Conservation (phyloP, 2,329 filamentous ascomycete genomes). For the Cladosporium sp. region DNA sequence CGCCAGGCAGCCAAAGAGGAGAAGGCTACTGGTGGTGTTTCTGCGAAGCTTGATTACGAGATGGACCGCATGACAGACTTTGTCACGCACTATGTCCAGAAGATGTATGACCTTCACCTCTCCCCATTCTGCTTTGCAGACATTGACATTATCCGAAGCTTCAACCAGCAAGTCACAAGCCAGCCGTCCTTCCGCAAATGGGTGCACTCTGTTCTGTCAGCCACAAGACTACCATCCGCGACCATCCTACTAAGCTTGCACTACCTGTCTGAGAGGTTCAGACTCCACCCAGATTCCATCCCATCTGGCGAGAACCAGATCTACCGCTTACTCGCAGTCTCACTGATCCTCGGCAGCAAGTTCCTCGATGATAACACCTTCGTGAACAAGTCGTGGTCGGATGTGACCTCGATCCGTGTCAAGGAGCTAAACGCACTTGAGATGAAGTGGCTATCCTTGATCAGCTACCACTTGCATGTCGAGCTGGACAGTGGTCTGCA, state of each 20-base stretch:
- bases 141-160: slow-evolving; percentile 64
- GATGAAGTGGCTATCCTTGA: slow-evolving; percentile 80
- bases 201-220: slow-evolving; percentile 84
- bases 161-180: slow-evolving; percentile 61
- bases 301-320: slow-evolving; percentile 64
- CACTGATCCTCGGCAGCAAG: slow-evolving; percentile 86
- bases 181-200: slow-evolving; percentile 84
- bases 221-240: slow-evolving; percentile 84
- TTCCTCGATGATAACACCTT: slow-evolving; percentile 97
- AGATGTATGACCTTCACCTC: slow-evolving; percentile 63
- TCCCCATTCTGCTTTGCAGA: slow-evolving; percentile 59
- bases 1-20: slow-evolving; percentile 56
- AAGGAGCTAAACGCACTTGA: slow-evolving; percentile 82
- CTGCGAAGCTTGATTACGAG: slow-evolving; percentile 92
- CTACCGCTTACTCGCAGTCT: slow-evolving; percentile 83
- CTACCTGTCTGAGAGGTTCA: slow-evolving; percentile 79
- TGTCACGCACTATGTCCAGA: slow-evolving; percentile 82
- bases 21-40: slow-evolving; percentile 78
- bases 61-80: slow-evolving; percentile 96
- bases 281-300: slow-evolving; percentile 34
- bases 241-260: slow-evolving; percentile 89
- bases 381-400: slow-evolving; percentile 94
- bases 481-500: slow-evolving; percentile 75
- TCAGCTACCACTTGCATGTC: slow-evolving; percentile 82
- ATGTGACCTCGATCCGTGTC: slow-evolving; percentile 87